These are phyloP conservation scores for Cladophialophora exuberans DNA, from an alignment of 2,329 filamentous ascomycete species.

Conservation along the genomic window DNA sequence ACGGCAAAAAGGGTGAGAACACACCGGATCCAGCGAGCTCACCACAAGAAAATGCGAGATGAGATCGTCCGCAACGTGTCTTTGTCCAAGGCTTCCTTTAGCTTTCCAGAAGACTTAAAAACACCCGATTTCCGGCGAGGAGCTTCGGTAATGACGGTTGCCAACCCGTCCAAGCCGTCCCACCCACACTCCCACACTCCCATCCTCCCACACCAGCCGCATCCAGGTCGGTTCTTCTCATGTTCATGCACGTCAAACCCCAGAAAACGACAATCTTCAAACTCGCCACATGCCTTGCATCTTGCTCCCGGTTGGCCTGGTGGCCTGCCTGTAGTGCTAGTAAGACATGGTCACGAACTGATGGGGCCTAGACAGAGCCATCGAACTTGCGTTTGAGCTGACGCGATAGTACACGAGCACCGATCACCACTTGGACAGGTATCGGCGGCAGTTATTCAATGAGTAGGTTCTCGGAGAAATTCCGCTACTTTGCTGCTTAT, in stretches of 20 bases:
- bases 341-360: no score
- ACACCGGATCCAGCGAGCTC: no score
- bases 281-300: conserved; percentile 1
- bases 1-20: conserved; percentile 3
- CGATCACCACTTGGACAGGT: no score
- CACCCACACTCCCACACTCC: no score
- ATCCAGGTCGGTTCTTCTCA: neutral
- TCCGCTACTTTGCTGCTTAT: no score
- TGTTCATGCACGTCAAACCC: conserved; percentile 5
- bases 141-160: conserved; percentile 1
- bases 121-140: conserved; percentile 1
- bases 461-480: no score
- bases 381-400: no score
- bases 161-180: no score
- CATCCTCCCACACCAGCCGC: neutral
- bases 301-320: neutral
- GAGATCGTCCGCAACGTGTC: neutral
- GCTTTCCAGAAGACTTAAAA: conserved; percentile 8
- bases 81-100: conserved; percentile 3
- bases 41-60: neutral
- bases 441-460: no score
- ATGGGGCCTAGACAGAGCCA: no score
- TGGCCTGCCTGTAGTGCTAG: neutral
- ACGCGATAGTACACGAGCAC: no score
- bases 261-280: neutral